Evolutionary conservation across 768 basidiomycete species (phyloP), one percentile per base, ranked within the genome.

Genomic region (Amanita pseudoporphyria): DNA sequence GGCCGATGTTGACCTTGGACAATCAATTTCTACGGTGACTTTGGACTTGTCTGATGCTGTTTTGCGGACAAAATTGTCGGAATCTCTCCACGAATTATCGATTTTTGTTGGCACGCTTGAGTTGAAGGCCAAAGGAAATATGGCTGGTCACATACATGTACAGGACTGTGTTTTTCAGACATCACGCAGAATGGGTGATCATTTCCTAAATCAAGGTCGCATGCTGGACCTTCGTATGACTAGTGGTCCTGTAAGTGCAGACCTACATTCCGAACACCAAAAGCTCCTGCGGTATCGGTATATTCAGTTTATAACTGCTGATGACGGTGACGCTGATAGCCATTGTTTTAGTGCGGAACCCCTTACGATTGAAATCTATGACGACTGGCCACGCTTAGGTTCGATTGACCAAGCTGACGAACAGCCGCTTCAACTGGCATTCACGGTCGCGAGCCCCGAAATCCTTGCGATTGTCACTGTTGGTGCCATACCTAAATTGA

Each of bases 1-100:
- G 28, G 68, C 96, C 33, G 79, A 82, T 42, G 76, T 87, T 5
- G 88, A 96, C 60, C 77, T 97, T 22, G 90, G 90, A 6, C 86
- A 88, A 58, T 86, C 87, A 1, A 93, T 97, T 56, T 83, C 84
- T 49, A 73, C 71, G 24, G 68, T 87, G 42, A 77, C 75, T 24
- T 68, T 96, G 22, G 73, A 82, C 52, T 67, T 94, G 47, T 67
- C 71, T 19, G 72, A 85, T 44, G 72, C 81, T 7, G 67, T 84
- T 18, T 57, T 92, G 39, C 76, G 81, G 16, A 86, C 84, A 13
- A 76, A 74, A 51, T 64, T 92, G 39, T 82, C 81, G 6, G 80
- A 81, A 24, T 62, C 64, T 38, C 59, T 70, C 12, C 77, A 80
- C 39, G 84, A 87, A 49, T 60, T 91, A 3, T 84, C 82, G 10